Conservation (phyloP, 768 basidiomycete species). For the Rhodotorula kratochvilovae region DNA sequence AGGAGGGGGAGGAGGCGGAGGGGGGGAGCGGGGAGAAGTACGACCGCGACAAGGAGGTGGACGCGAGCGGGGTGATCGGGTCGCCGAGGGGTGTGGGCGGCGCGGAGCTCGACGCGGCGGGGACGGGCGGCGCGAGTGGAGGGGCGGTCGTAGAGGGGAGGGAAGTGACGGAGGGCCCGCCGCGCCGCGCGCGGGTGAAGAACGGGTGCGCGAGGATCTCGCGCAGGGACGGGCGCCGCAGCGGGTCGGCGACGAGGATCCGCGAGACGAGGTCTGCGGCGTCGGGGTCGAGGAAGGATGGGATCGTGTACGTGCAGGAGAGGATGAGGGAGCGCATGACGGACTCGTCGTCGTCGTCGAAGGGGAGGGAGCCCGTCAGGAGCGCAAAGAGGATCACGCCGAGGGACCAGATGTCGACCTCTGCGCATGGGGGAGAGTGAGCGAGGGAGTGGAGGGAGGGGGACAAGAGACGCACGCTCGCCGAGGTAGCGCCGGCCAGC, state of each 20-base stretch:
- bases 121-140: background rate
- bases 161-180: constrained; percentile 8
- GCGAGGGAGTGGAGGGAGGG: background rate
- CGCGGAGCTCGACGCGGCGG: constrained; percentile 10
- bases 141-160: background rate
- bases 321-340: constrained; percentile 81
- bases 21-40: background rate
- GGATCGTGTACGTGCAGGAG: constrained; percentile 81
- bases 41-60: background rate
- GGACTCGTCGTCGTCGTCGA: constrained; percentile 77
- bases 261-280: constrained; percentile 74
- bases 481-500: constrained; percentile 78
- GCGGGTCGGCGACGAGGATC: constrained; percentile 53
- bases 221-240: constrained; percentile 13
- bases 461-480: constrained; percentile 64
- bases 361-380: constrained; percentile 82
- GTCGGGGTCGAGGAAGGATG: constrained; percentile 85
- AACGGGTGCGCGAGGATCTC: constrained; percentile 34
- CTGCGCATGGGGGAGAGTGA: constrained; percentile 49
- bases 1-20: too few species aligned
- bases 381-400: constrained; percentile 89
- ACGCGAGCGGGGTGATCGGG: background rate
- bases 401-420: constrained; percentile 94
- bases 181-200: constrained; percentile 30
- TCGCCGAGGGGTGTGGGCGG: background rate